Conservation (phyloP, 2,329 filamentous ascomycete species). For the Talaromyces sp. region DNA sequence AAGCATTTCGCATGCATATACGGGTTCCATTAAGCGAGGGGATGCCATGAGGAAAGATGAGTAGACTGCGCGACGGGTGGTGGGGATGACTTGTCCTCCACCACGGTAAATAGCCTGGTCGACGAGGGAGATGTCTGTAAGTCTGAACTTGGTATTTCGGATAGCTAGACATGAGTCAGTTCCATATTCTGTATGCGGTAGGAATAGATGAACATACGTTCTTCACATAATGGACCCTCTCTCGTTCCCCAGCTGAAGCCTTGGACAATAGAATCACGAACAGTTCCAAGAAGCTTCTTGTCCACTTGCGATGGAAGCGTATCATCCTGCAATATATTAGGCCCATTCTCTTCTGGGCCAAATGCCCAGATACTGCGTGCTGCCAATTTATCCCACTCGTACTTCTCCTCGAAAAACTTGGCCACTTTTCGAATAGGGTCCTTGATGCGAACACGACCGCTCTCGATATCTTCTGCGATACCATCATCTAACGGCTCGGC, state of each 20-base stretch:
- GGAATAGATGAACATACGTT: conserved; percentile 60
- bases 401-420: conserved; percentile 94
- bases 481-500: conserved; percentile 93
- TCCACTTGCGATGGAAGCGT: conserved; percentile 92
- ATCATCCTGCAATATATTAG: conserved; percentile 95
- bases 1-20: conserved; percentile 89
- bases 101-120: conserved; percentile 90
- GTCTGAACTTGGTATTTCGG: conserved; percentile 94
- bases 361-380: conserved; percentile 98
- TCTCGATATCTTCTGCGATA: conserved; percentile 91
- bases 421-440: conserved; percentile 90
- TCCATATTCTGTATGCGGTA: background rate
- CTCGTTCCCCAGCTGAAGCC: conserved; percentile 95
- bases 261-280: conserved; percentile 88
- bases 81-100: conserved; percentile 95
- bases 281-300: conserved; percentile 79
- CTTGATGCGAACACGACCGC: conserved; percentile 80
- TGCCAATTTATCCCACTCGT: conserved; percentile 93
- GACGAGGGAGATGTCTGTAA: conserved; percentile 84
- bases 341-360: conserved; percentile 87
- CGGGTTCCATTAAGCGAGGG: conserved; percentile 91
- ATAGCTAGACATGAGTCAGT: conserved; percentile 57
- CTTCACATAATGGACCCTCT: conserved; percentile 95
- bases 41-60: conserved; percentile 96
- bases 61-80: conserved; percentile 86